Base-by-base conservation (phyloP, 2,329 filamentous ascomycete genomes). In the Botryotinia convoluta region DNA sequence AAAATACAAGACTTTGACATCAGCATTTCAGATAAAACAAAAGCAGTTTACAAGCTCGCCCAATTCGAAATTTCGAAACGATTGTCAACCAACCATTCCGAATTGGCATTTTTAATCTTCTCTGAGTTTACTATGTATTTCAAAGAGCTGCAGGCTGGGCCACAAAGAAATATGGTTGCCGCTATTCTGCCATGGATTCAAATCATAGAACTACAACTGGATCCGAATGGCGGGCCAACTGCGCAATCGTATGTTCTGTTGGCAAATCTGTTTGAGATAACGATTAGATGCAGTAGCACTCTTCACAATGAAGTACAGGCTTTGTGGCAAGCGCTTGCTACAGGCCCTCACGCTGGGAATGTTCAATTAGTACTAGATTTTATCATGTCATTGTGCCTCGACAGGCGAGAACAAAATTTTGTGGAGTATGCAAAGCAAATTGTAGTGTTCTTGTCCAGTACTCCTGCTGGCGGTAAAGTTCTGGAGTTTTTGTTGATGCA, bases 401-500 rank as follows among this genome's bases (percentile, higher is more conserved):
- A 99, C 79, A 91, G 95, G 45, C 91, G 95, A 67, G 97, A 99
- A 81, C 96, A 99, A 79, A 98, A 98, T 78, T 99, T 98, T 82
- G 95, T 99, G 72, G 94, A 98, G 78, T 97, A 97, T 80, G 95
- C 95, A 8, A 99, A 98, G 84, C 96, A 99, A 82, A 96, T 99
- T 70, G 94, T 98, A 26, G 97, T 99, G 0, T 98, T 98, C 81
- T 83, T 99, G 8, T 97, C 96, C 0, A 96, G 93, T 76, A 97
- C 88, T 79, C 92, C 83, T 80, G 90, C 95, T 2, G 95, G 95
- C 0, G 91, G 93, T 65, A 97, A 97, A 79, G 95, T 99, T 4
- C 91, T 99, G 18, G 96, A 99, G 76, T 98, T 98, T 77, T 86
- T 99, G 72, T 85, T 98, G 42, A 87, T 97, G 83, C 94, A 98